These are phyloP conservation scores for Trichoderma asperellum DNA, from an alignment of 2,329 filamentous ascomycete species.

Conservation along the genomic window DNA sequence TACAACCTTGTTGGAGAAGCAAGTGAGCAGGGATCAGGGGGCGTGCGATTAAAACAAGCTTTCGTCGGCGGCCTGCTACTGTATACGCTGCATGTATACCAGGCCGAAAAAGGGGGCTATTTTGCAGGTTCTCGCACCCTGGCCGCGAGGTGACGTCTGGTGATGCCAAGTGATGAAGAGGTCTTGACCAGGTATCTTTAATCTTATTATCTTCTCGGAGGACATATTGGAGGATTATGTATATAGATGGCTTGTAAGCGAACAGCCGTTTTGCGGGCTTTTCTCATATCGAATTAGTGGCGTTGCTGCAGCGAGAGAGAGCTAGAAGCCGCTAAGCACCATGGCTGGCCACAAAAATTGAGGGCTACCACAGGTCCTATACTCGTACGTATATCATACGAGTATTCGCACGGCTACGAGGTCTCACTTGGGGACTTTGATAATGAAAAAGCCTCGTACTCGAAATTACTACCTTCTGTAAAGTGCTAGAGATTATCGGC, in stretches of 20 bases:
- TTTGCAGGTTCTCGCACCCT: not conserved
- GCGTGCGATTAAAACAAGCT: slow-evolving; percentile 19
- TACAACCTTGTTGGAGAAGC: not conserved
- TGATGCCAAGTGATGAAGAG: not conserved
- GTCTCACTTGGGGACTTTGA: not conserved
- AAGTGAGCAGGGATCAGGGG: slow-evolving; percentile 2
- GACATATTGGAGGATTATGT: not conserved
- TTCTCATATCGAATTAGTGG: not conserved
- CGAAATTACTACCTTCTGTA: not conserved
- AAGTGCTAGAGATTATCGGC: not conserved
- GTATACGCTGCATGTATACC: not conserved
- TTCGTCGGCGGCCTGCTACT: not conserved
- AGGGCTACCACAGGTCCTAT: not conserved
- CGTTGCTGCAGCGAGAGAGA: not conserved
- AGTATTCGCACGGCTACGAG: not conserved
- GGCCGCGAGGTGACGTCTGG: slow-evolving; percentile 4
- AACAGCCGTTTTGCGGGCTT: not conserved
- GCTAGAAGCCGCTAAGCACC: not conserved
- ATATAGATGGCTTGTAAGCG: not conserved
- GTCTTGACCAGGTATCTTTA: not conserved
- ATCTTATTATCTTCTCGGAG: not conserved
- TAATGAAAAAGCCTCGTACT: not conserved
- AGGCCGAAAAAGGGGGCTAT: slow-evolving; percentile 1
- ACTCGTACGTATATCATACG: not conserved
- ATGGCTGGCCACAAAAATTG: not conserved